Conservation (phyloP, 768 basidiomycete species). For the Psilocybe cubensis region DNA sequence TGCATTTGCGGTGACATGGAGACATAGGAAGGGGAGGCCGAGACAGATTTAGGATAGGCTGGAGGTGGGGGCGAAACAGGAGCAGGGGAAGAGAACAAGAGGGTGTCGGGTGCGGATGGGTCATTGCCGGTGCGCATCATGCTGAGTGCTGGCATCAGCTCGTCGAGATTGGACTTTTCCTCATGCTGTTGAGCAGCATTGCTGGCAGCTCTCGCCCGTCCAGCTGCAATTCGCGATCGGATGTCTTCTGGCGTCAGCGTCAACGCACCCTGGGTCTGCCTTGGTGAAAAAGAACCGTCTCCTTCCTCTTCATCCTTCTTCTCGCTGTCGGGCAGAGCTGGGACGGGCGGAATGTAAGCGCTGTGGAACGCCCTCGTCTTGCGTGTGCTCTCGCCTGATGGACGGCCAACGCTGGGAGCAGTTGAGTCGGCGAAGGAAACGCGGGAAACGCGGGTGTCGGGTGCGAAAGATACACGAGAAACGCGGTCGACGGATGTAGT, state of each 20-base stretch:
- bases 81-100: slow-evolving; percentile 44
- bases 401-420: slow-evolving; percentile 27
- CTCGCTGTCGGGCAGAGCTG: slow-evolving; percentile 31
- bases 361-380: slow-evolving; percentile 44
- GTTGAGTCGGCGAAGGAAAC: slow-evolving; percentile 41
- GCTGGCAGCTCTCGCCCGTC: slow-evolving; percentile 23
- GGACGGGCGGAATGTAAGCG: slow-evolving; percentile 46
- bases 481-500: slow-evolving; percentile 33
- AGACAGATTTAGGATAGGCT: slow-evolving; percentile 14
- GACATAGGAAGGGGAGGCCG: not conserved
- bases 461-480: slow-evolving; percentile 73
- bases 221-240: slow-evolving; percentile 45
- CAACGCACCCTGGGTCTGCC: slow-evolving; percentile 43
- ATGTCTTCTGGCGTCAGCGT: slow-evolving; percentile 67
- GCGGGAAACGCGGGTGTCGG: slow-evolving; percentile 46
- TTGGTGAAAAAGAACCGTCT: slow-evolving; percentile 32
- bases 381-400: slow-evolving; percentile 37
- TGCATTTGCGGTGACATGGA: not conserved
- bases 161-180: slow-evolving; percentile 40
- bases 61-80: slow-evolving; percentile 20
- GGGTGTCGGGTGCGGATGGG: slow-evolving; percentile 32
- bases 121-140: slow-evolving; percentile 70
- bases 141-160: slow-evolving; percentile 69
- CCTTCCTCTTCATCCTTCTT: slow-evolving; percentile 13
- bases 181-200: not conserved